These are phyloP conservation scores for Metschnikowia drakensbergensis DNA, from an alignment of 805 yeast genomes.

Conservation along the genomic window DNA sequence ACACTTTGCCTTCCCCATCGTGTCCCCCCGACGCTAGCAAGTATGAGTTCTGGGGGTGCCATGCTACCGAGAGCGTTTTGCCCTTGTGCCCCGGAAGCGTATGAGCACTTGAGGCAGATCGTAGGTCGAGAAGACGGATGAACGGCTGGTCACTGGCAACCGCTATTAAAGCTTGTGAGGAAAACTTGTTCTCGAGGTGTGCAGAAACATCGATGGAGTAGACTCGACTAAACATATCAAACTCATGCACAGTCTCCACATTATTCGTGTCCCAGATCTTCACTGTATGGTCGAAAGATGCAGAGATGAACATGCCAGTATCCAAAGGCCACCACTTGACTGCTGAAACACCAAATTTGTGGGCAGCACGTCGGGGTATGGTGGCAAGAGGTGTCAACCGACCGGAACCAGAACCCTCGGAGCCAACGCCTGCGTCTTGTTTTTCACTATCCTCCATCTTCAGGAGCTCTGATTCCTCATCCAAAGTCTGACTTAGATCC, in stretches of 20 bases:
- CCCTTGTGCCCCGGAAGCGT: slow-evolving; percentile 62
- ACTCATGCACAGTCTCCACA: slow-evolving; percentile 62
- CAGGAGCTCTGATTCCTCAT: not conserved
- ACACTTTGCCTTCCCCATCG: slow-evolving; percentile 74
- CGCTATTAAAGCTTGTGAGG: slow-evolving; percentile 52
- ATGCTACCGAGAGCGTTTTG: slow-evolving; percentile 55
- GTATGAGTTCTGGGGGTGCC: slow-evolving; percentile 67
- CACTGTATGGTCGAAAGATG: slow-evolving; percentile 74
- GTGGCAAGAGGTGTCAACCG: slow-evolving; percentile 25
- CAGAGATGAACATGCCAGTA: slow-evolving; percentile 77
- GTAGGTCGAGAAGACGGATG: slow-evolving; percentile 65
- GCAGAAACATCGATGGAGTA: slow-evolving; percentile 59
- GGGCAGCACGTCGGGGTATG: slow-evolving; percentile 43
- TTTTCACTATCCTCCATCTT: not conserved
- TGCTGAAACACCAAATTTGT: slow-evolving; percentile 68
- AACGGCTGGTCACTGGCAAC: slow-evolving; percentile 68
- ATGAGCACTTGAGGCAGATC: slow-evolving; percentile 71
- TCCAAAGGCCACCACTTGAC: slow-evolving; percentile 88
- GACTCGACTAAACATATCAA: slow-evolving; percentile 58
- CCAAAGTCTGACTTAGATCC: slow-evolving; percentile 41
- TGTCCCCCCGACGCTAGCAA: slow-evolving; percentile 75
- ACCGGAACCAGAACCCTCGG: not conserved
- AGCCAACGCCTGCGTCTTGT: not conserved
- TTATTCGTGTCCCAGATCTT: slow-evolving; percentile 78
- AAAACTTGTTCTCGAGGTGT: slow-evolving; percentile 15